These are phyloP conservation scores for Xylaria sp. DNA, from an alignment of 2,329 filamentous ascomycete species.

Conservation along the genomic window DNA sequence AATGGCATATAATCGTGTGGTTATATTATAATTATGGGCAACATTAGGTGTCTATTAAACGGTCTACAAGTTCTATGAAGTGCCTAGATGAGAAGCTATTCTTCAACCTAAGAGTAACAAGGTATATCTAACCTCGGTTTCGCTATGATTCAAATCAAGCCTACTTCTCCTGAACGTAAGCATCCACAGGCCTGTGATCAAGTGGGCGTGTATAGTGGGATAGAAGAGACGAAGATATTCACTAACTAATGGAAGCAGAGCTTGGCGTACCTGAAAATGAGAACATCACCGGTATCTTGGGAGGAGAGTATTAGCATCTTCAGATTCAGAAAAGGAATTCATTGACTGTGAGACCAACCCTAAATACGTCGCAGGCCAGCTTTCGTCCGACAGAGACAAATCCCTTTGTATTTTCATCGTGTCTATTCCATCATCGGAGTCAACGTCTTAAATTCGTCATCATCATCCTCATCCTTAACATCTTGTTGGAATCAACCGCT, in stretches of 20 bases:
- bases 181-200: background rate
- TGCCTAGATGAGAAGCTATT: too few species aligned
- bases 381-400: background rate
- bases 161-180: background rate
- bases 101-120: too few species aligned
- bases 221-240: constrained; percentile 36
- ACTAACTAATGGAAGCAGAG: background rate
- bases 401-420: too few species aligned
- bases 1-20: constrained; percentile 2
- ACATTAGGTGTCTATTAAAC: background rate
- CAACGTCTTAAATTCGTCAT: too few species aligned
- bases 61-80: too few species aligned
- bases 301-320: constrained; percentile 36
- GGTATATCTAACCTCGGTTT: too few species aligned
- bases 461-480: too few species aligned
- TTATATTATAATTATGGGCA: background rate
- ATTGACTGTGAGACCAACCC: constrained; percentile 43
- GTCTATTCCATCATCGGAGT: too few species aligned
- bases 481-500: too few species aligned
- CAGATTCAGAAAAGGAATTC: constrained; percentile 18
- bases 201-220: background rate
- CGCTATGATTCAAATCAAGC: background rate
- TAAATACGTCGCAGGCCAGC: constrained; percentile 8
- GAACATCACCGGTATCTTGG: constrained; percentile 26
- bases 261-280: constrained; percentile 26